Percentiles rank a stretch among this genome's conserved stretches.
These are phyloP conservation scores for Verticillium zaregamsianum DNA, from an alignment of 2,329 filamentous ascomycete species.

Conservation along the genomic window DNA sequence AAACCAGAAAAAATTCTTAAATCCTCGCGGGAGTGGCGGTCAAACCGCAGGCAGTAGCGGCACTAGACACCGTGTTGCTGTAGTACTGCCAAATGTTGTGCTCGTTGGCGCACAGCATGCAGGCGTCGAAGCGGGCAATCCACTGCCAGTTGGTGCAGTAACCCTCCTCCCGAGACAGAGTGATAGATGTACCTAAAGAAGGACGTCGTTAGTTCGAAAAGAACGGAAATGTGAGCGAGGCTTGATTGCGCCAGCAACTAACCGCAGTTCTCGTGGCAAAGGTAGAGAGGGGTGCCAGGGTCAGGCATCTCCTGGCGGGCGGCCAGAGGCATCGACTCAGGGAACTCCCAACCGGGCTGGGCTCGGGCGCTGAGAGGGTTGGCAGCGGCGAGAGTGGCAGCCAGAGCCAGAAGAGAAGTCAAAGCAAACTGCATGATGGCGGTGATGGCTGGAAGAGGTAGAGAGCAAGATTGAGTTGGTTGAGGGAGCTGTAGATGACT, in stretches of 20 bases:
- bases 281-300: constrained; percentile 30
- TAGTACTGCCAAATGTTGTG: constrained; percentile 42
- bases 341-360: constrained; percentile 20
- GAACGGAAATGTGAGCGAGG: background rate
- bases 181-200: constrained; percentile 24
- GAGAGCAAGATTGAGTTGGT: background rate
- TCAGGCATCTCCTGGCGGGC: constrained; percentile 34
- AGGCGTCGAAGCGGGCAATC: constrained; percentile 32
- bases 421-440: constrained; percentile 23
- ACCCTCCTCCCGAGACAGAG: constrained; percentile 22
- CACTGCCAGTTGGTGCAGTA: constrained; percentile 26
- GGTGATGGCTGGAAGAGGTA: background rate
- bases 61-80: constrained; percentile 28
- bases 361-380: constrained; percentile 7
- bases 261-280: constrained; percentile 50
- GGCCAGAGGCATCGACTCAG: constrained; percentile 25
- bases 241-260: background rate
- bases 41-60: constrained; percentile 31
- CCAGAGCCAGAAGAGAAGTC: constrained; percentile 19
- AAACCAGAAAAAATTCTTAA: background rate
- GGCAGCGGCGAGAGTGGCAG: constrained; percentile 19
- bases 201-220: background rate
- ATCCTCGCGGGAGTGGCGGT: constrained; percentile 4
- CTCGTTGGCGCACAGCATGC: constrained; percentile 37
- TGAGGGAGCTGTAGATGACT: background rate